phyloP scores from a whole-genome alignment of 768 basidiomycete genomes.

The Chiua virens region DNA sequence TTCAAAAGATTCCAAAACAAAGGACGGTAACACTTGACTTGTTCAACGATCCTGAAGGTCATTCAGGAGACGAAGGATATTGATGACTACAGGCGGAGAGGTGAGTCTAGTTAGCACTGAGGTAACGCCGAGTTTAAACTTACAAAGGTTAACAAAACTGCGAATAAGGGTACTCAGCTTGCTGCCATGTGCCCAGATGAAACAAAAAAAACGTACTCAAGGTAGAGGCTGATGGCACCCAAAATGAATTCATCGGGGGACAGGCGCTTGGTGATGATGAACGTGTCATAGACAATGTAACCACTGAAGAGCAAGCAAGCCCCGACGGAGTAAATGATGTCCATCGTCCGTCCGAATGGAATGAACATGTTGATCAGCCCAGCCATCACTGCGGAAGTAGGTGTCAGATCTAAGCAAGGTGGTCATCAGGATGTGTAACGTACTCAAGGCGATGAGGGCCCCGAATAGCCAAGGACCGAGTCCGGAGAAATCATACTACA shows the following conservation, averaged over 20 bases:
- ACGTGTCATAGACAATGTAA: conserved; percentile 91
- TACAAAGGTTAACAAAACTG: conserved; percentile 87
- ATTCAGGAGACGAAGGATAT: conserved; percentile 80
- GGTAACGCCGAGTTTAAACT: conserved; percentile 28
- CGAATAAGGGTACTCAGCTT: conserved; percentile 16
- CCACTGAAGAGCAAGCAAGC: conserved; percentile 86
- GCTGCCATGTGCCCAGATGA: background rate
- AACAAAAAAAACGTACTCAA: conserved; percentile 65
- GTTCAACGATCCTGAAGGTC: conserved; percentile 44
- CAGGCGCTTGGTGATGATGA: conserved; percentile 81
- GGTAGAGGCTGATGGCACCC: conserved; percentile 89
- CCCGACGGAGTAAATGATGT: conserved; percentile 75
- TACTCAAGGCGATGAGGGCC: conserved; percentile 76
- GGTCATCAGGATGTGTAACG: conserved; percentile 19
- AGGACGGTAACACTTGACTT: background rate
- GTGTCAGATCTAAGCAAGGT: background rate
- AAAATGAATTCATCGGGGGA: conserved; percentile 94
- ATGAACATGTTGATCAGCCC: conserved; percentile 83
- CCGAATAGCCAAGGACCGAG: conserved; percentile 91
- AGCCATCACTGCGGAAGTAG: conserved; percentile 59
- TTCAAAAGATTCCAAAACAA: background rate
- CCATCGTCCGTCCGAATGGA: conserved; percentile 80
- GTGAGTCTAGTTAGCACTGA: conserved; percentile 1
- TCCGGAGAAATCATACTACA: conserved; percentile 89
- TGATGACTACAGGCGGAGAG: conserved; percentile 55